Conservation (phyloP, 2,329 filamentous ascomycete species). For the Botrytis porri region DNA sequence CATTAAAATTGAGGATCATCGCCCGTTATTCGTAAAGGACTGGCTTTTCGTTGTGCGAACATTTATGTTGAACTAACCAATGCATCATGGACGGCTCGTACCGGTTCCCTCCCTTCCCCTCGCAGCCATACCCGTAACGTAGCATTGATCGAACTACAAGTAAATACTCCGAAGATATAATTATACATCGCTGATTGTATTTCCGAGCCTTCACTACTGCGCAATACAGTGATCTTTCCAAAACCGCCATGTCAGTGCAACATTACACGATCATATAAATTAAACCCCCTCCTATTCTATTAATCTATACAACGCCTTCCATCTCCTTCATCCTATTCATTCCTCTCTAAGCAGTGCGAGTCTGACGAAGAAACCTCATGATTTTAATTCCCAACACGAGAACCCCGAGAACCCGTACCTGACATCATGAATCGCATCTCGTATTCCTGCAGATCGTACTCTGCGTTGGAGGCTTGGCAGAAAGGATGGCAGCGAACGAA, state of each 20-base stretch:
- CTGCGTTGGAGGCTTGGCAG: neutral
- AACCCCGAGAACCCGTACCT: neutral
- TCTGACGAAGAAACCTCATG: neutral
- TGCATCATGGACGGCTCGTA: neutral
- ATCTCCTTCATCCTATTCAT: neutral
- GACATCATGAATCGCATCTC: constrained; percentile 4
- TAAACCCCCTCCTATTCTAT: neutral
- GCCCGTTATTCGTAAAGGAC: neutral
- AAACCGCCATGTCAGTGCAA: neutral
- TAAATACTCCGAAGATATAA: neutral
- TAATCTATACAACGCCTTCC: neutral
- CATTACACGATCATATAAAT: neutral
- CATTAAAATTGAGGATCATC: neutral
- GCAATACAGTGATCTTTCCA: neutral
- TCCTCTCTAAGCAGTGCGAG: neutral
- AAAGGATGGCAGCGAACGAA: neutral
- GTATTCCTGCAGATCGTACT: constrained; percentile 1
- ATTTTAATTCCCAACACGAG: neutral
- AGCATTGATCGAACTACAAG: neutral
- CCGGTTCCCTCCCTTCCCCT: neutral
- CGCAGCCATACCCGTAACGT: neutral
- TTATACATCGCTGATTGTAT: neutral
- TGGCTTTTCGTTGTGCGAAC: neutral
- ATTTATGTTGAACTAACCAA: neutral
- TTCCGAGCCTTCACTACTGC: neutral